These are phyloP conservation scores for Neodidymelliopsis sp. DNA, from an alignment of 2,329 filamentous ascomycete species.

Conservation along the genomic window DNA sequence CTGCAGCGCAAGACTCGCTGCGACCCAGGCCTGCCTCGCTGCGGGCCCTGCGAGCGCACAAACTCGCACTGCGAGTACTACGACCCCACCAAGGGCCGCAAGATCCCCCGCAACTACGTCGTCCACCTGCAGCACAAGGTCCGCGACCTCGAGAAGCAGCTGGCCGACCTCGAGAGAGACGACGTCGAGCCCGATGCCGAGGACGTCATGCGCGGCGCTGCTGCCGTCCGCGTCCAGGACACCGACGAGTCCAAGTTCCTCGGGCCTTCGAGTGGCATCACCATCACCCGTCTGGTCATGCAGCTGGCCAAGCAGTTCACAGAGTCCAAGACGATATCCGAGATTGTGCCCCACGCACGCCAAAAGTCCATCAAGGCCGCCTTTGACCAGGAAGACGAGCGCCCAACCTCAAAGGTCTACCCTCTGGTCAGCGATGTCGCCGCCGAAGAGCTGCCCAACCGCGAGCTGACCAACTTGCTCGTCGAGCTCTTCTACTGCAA, in stretches of 20 bases:
- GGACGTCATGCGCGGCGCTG: constrained; percentile 85
- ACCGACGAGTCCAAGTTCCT: constrained; percentile 90
- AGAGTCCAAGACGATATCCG: constrained; percentile 87
- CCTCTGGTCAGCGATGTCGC: constrained; percentile 87
- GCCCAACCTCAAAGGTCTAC: constrained; percentile 80
- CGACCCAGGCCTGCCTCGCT: constrained; percentile 90
- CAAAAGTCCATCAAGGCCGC: constrained; percentile 73
- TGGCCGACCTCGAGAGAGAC: constrained; percentile 79
- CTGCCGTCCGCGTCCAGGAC: constrained; percentile 83
- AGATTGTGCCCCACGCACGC: constrained; percentile 82
- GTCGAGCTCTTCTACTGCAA: constrained; percentile 87
- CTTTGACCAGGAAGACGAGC: constrained; percentile 69
- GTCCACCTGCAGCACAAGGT: constrained; percentile 90
- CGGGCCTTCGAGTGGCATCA: constrained; percentile 92
- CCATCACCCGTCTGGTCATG: constrained; percentile 94
- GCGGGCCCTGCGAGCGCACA: constrained; percentile 89
- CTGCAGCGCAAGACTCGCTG: constrained; percentile 90
- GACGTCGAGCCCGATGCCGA: constrained; percentile 75
- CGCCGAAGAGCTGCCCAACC: constrained; percentile 76
- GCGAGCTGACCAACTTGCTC: constrained; percentile 76
- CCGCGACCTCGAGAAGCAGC: constrained; percentile 79
- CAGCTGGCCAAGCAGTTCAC: constrained; percentile 95
- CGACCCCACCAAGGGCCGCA: constrained; percentile 84
- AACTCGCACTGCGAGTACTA: constrained; percentile 95
- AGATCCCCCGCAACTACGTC: constrained; percentile 90